Percentiles rank a stretch among this genome's conserved stretches.
Conservation (phyloP, 2,329 filamentous ascomycete genomes). For the Aspergillus luchuensis region DNA sequence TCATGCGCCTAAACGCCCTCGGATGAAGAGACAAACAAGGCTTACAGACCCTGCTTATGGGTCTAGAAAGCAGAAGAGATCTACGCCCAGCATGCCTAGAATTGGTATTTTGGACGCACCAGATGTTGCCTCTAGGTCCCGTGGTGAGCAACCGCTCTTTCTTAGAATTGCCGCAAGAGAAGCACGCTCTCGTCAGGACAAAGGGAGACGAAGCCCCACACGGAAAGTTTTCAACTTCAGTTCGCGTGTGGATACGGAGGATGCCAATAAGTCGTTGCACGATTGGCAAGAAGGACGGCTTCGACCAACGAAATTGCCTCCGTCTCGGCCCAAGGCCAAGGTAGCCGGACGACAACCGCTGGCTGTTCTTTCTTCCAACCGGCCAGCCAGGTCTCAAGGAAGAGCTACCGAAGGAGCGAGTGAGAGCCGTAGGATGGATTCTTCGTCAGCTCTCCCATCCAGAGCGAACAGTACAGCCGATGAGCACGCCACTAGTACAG, state of each 20-base stretch:
- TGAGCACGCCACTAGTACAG: slow-evolving; percentile 6
- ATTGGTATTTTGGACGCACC: slow-evolving; percentile 57
- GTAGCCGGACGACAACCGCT: slow-evolving; percentile 28
- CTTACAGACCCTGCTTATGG: slow-evolving; percentile 38
- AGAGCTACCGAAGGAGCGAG: slow-evolving; percentile 2
- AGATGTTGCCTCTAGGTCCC: slow-evolving; percentile 32
- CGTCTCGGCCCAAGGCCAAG: slow-evolving; percentile 15
- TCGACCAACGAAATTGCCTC: slow-evolving; percentile 28
- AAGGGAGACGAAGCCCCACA: slow-evolving; percentile 54
- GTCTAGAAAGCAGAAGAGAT: slow-evolving; percentile 26
- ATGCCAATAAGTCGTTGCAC: slow-evolving; percentile 53
- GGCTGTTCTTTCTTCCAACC: slow-evolving; percentile 23
- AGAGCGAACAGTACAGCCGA: slow-evolving; percentile 8
- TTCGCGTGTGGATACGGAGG: slow-evolving; percentile 56
- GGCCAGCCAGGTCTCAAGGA: background rate
- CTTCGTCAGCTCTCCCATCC: background rate
- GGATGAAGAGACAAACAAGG: slow-evolving; percentile 36
- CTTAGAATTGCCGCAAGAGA: slow-evolving; percentile 58
- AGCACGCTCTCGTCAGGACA: slow-evolving; percentile 50
- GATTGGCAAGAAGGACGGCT: slow-evolving; percentile 55
- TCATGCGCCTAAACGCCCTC: slow-evolving; percentile 25
- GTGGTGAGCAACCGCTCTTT: slow-evolving; percentile 52
- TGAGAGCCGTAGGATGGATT: background rate
- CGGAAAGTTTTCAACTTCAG: slow-evolving; percentile 56
- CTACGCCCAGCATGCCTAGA: slow-evolving; percentile 26